Conservation (phyloP, 345 rosid genomes). For the Pugionium dolabratum region DNA sequence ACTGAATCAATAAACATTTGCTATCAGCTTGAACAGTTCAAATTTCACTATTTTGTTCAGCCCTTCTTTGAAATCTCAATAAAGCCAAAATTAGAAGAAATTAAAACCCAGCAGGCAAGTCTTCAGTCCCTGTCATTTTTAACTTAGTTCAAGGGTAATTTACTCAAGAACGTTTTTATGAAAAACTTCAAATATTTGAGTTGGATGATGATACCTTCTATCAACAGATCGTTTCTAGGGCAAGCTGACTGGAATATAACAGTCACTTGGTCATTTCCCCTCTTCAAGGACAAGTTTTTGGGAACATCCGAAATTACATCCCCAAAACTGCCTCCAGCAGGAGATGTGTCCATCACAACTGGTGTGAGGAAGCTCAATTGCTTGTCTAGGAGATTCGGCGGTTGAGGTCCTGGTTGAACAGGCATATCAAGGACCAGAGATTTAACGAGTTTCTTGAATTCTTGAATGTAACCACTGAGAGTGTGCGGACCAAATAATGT, state of each 20-base stretch:
- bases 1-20: constrained; percentile 4
- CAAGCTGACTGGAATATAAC: constrained; percentile 94
- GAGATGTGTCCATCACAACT: constrained; percentile 81
- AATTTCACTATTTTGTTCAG: neutral
- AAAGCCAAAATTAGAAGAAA: neutral
- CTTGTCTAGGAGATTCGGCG: constrained; percentile 74
- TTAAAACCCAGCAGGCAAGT: neutral
- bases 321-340: constrained; percentile 70
- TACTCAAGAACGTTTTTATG: no score
- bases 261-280: constrained; percentile 59
- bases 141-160: constrained; percentile 13
- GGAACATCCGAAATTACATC: constrained; percentile 76
- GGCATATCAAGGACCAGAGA: constrained; percentile 58
- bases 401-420: constrained; percentile 65
- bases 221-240: constrained; percentile 91
- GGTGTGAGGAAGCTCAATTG: constrained; percentile 90
- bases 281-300: constrained; percentile 67
- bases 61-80: no score
- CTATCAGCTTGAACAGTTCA: neutral
- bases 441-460: constrained; percentile 75
- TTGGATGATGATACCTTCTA: constrained; percentile 59
- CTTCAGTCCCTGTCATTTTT: neutral
- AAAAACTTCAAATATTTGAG: neutral
- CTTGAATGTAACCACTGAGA: constrained; percentile 85
- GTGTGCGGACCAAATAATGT: constrained; percentile 93